Evolutionary conservation across 164 flowering plant species (phyloP).

Genomic region (Kingdonia uniflora): DNA sequence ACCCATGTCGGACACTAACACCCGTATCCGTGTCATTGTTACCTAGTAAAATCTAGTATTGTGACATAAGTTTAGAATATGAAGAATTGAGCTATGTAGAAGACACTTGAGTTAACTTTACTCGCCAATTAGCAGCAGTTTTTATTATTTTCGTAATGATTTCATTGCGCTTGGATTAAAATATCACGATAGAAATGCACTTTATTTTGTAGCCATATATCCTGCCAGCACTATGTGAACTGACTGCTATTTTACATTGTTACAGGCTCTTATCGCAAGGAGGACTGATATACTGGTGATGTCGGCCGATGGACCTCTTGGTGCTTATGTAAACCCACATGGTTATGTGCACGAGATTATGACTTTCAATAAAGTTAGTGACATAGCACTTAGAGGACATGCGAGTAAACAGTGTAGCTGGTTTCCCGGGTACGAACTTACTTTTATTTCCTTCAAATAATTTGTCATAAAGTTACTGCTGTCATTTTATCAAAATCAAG

Average conservation of each 20-base stretch:
- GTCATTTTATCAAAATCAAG: neutral
- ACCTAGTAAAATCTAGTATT: too few relatives aligned
- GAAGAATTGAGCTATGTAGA: too few relatives aligned
- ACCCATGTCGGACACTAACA: too few relatives aligned
- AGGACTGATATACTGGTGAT: slow-evolving; percentile 84
- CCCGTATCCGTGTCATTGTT: too few relatives aligned
- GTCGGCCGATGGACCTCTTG: slow-evolving; percentile 92
- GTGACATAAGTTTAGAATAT: too few relatives aligned
- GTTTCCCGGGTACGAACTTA: slow-evolving; percentile 81
- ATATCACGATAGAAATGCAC: too few relatives aligned
- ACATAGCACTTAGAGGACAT: slow-evolving; percentile 50
- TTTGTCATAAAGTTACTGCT: neutral
- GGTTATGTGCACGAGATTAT: slow-evolving; percentile 79
- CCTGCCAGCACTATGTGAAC: neutral
- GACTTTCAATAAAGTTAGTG: slow-evolving; percentile 62
- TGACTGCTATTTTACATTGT: neutral
- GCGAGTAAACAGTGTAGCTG: slow-evolving; percentile 64
- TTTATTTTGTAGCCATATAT: neutral
- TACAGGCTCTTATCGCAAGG: slow-evolving; percentile 69
- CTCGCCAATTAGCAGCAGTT: too few relatives aligned
- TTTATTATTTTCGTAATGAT: too few relatives aligned
- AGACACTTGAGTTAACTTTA: too few relatives aligned
- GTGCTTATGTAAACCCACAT: slow-evolving; percentile 70
- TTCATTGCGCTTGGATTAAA: too few relatives aligned
- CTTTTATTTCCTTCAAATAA: neutral